Evolutionary conservation across 352 stramenopile genomes (phyloP).

Genomic region (Phytophthora quininea): DNA sequence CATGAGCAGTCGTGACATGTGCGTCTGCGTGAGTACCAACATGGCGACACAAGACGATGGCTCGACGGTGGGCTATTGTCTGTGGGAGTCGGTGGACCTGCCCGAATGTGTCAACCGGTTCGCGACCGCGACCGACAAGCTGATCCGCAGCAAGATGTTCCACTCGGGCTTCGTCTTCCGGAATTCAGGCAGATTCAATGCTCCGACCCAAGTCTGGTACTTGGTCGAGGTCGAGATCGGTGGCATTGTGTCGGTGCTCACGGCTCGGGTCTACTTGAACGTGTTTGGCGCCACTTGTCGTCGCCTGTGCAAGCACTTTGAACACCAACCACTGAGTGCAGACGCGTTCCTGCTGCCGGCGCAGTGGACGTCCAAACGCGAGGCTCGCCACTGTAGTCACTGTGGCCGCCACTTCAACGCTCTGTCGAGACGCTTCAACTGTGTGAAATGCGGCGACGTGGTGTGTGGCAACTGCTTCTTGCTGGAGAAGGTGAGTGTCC

Average conservation of each 20-base stretch:
- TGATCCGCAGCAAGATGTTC: no score
- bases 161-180: no score
- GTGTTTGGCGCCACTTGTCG: no score
- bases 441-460: constrained; percentile 32
- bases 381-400: constrained; percentile 21
- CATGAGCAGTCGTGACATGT: constrained; percentile 46
- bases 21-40: constrained; percentile 40
- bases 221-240: constrained; percentile 42
- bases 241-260: constrained; percentile 31
- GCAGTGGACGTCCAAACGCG: constrained; percentile 40
- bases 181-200: constrained; percentile 19
- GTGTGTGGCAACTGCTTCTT: constrained; percentile 34
- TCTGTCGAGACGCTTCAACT: constrained; percentile 39
- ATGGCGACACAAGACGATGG: constrained; percentile 22
- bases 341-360: constrained; percentile 35
- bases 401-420: constrained; percentile 34
- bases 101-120: constrained; percentile 39
- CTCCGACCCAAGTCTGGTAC: constrained; percentile 58
- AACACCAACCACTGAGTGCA: constrained; percentile 34
- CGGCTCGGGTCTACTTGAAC: constrained; percentile 2
- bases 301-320: constrained; percentile 16
- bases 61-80: constrained; percentile 63
- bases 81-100: constrained; percentile 59
- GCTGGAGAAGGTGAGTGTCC: constrained; percentile 44
- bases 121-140: constrained; percentile 17